phyloP scores from a whole-genome alignment of 164 flowering plant species.

The Liriodendron chinense region DNA sequence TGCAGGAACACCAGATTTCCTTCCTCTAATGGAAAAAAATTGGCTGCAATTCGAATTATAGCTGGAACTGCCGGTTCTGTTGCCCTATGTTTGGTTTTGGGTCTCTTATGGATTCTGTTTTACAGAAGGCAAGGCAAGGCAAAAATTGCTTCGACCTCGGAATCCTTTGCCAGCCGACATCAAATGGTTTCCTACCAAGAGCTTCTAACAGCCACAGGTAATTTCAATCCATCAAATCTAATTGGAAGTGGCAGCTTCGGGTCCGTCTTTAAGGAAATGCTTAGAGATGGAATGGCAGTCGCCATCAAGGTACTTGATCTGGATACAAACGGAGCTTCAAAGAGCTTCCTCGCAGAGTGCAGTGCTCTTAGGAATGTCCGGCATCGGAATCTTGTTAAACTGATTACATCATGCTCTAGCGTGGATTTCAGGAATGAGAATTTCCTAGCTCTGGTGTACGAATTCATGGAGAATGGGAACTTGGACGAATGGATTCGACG shows the following conservation, averaged over 20 bases:
- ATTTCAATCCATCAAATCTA: constrained; percentile 32
- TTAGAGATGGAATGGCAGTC: constrained; percentile 16
- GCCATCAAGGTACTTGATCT: constrained; percentile 47
- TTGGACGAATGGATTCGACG: too few species aligned
- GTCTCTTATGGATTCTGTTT: neutral
- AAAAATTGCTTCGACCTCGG: too few species aligned
- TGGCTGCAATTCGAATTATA: too few species aligned
- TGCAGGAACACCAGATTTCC: neutral
- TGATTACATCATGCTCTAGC: too few species aligned
- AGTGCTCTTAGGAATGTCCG: too few species aligned
- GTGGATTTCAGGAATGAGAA: too few species aligned
- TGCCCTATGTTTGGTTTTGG: neutral
- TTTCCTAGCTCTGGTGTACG: too few species aligned
- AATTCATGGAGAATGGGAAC: too few species aligned
- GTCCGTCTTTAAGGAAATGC: constrained; percentile 39
- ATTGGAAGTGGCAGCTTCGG: constrained; percentile 59
- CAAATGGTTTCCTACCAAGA: constrained; percentile 36
- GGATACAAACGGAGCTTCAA: constrained; percentile 18
- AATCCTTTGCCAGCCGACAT: constrained; percentile 11
- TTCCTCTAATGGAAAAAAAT: neutral
- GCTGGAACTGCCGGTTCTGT: neutral
- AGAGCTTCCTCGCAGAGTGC: constrained; percentile 51
- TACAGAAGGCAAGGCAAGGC: too few species aligned
- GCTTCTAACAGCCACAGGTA: constrained; percentile 34
- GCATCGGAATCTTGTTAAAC: too few species aligned